Percentiles rank a stretch among this genome's conserved stretches.
These are phyloP conservation scores for Rhizophagus prolifer DNA, from an alignment of 192 early-diverging fungal species.

Conservation along the genomic window DNA sequence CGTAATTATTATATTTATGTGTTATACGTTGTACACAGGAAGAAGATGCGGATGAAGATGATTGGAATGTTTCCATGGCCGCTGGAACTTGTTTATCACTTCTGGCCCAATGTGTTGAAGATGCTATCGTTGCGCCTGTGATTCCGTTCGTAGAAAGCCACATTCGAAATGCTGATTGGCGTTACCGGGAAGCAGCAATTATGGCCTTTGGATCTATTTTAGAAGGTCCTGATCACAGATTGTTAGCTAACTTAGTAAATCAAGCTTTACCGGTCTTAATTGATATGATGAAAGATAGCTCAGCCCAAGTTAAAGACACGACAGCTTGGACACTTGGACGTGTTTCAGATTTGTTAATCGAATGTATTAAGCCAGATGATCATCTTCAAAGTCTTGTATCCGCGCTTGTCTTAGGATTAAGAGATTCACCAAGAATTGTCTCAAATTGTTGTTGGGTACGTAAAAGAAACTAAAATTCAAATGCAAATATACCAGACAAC, in stretches of 20 bases:
- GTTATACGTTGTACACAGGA: constrained; percentile 52
- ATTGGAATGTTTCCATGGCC: constrained; percentile 99
- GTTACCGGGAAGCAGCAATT: constrained; percentile 92
- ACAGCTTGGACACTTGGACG: constrained; percentile 98
- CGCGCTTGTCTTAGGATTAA: constrained; percentile 80
- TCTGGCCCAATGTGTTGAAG: constrained; percentile 80
- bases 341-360: constrained; percentile 79
- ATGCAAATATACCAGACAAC: not conserved
- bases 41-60: constrained; percentile 98
- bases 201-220: constrained; percentile 99
- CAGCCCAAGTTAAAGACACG: constrained; percentile 92
- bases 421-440: constrained; percentile 86
- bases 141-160: constrained; percentile 88
- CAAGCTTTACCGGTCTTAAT: constrained; percentile 89
- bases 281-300: constrained; percentile 83
- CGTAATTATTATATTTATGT: not conserved
- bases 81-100: constrained; percentile 92
- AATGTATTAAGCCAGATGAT: constrained; percentile 71
- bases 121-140: constrained; percentile 78
- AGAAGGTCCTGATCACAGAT: constrained; percentile 76
- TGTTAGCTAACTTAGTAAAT: constrained; percentile 69
- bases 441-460: constrained; percentile 92
- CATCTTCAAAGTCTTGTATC: constrained; percentile 70
- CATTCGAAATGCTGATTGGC: constrained; percentile 86
- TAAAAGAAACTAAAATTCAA: not conserved